Percentiles rank a stretch among this genome's conserved stretches.
Conservation (phyloP, 257 asterid genomes). For the Jaltomata sinuosa region DNA sequence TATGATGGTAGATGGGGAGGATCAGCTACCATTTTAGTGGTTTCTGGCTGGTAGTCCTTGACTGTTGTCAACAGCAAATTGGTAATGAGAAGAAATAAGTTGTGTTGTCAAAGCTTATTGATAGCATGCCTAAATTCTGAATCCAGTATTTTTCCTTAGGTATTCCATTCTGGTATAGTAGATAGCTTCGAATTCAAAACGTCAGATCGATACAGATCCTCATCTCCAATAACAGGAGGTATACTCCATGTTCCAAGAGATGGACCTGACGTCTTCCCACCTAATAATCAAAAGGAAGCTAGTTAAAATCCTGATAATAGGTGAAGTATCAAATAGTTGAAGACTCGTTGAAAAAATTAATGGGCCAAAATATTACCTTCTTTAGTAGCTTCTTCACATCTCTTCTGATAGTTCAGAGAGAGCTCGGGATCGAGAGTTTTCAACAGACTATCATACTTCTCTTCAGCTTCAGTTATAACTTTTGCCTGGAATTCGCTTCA, state of each 20-base stretch:
- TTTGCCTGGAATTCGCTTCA: constrained; percentile 41
- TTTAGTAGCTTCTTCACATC: constrained; percentile 92
- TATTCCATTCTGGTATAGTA: not conserved
- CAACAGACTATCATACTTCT: constrained; percentile 42
- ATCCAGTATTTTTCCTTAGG: not conserved
- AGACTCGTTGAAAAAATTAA: not conserved
- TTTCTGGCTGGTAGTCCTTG: not conserved
- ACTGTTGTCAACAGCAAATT: not conserved
- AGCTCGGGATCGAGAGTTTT: constrained; percentile 52
- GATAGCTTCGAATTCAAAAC: constrained; percentile 15
- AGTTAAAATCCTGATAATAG: not conserved
- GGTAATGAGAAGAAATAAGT: not conserved
- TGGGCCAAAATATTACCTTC: constrained; percentile 41
- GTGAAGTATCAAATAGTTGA: not conserved
- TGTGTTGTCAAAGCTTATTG: not conserved
- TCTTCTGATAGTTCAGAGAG: constrained; percentile 41
- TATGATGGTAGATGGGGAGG: not conserved
- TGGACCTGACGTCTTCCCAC: constrained; percentile 65
- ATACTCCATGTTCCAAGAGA: constrained; percentile 87
- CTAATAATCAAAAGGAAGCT: constrained; percentile 17
- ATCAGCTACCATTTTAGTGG: not conserved
- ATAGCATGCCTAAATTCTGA: not conserved
- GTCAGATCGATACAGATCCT: constrained; percentile 36
- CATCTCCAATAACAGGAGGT: constrained; percentile 67
- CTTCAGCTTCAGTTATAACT: constrained; percentile 68